phyloP scores from a whole-genome alignment of 163 green algal species.

The Trebouxia gelatinosa region DNA sequence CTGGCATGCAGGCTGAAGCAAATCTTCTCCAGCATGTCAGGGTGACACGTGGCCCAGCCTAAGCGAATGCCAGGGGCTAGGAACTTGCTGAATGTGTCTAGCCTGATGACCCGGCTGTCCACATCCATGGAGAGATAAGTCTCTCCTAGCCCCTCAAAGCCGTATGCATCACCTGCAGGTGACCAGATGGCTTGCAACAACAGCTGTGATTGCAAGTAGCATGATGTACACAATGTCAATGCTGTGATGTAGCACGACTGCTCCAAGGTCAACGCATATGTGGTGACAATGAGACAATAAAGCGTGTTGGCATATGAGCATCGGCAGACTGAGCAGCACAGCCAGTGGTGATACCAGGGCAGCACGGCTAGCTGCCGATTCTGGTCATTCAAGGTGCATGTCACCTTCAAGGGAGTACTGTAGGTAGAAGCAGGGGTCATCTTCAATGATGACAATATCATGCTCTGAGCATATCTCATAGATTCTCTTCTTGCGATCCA shows the following conservation, averaged over 20 bases:
- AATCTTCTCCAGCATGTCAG: constrained; percentile 50
- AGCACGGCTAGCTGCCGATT: too few relatives aligned
- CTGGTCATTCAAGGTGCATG: too few relatives aligned
- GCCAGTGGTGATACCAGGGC: too few relatives aligned
- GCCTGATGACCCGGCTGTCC: constrained; percentile 53
- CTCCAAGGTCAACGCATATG: too few relatives aligned
- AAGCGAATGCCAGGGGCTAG: constrained; percentile 57
- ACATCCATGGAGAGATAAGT: constrained; percentile 52
- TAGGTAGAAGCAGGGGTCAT: constrained; percentile 86
- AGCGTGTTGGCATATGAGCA: too few relatives aligned
- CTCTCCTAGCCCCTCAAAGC: constrained; percentile 39
- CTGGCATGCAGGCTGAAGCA: constrained; percentile 42
- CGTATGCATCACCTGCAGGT: constrained; percentile 4
- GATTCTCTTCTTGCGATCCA: constrained; percentile 36
- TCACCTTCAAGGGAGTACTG: constrained; percentile 48
- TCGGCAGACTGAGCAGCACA: too few relatives aligned
- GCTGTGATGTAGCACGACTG: too few relatives aligned
- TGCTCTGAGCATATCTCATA: constrained; percentile 50
- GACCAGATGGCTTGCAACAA: too few relatives aligned
- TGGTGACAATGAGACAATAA: too few relatives aligned
- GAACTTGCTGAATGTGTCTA: constrained; percentile 82
- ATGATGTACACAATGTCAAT: too few relatives aligned
- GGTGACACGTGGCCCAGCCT: constrained; percentile 62
- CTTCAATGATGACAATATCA: constrained; percentile 74
- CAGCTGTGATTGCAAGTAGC: too few relatives aligned